phyloP scores from a whole-genome alignment of 495 filamentous ascomycete species.

The Trichoderma asperelloides region DNA sequence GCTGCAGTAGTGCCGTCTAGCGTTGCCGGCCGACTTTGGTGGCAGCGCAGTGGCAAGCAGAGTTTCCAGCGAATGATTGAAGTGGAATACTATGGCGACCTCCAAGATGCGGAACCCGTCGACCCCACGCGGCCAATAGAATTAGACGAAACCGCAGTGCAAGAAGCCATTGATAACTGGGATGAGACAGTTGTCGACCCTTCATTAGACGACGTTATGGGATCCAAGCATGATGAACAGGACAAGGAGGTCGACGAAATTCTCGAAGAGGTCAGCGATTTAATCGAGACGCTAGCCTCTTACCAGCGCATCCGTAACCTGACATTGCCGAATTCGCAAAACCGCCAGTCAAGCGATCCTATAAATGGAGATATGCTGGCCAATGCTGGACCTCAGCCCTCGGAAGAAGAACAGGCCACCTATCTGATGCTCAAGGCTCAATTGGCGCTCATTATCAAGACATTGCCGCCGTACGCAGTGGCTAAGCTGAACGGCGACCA shows the following conservation, averaged over 20 bases:
- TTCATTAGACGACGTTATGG: constrained; percentile 39
- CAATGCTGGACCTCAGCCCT: constrained; percentile 39
- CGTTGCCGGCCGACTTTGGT: constrained; percentile 73
- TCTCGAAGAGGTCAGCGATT: constrained; percentile 67
- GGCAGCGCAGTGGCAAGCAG: constrained; percentile 63
- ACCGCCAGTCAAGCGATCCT: constrained; percentile 38
- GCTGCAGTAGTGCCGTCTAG: constrained; percentile 63
- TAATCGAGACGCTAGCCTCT: constrained; percentile 77
- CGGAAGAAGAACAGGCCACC: constrained; percentile 57
- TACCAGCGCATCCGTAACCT: constrained; percentile 77
- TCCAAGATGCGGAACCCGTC: constrained; percentile 12
- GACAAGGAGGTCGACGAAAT: constrained; percentile 65
- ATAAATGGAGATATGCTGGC: constrained; percentile 43
- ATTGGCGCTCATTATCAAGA: constrained; percentile 60
- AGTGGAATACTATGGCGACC: constrained; percentile 22
- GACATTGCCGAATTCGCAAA: constrained; percentile 43
- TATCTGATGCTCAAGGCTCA: constrained; percentile 71
- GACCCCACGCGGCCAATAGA: constrained; percentile 12
- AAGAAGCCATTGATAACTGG: constrained; percentile 37
- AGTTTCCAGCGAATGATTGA: constrained; percentile 40
- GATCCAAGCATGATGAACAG: constrained; percentile 36
- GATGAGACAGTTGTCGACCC: constrained; percentile 43
- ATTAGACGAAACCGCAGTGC: constrained; percentile 23
- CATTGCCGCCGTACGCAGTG: constrained; percentile 75
- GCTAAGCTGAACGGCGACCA: constrained; percentile 80